Conservation (phyloP, 192 early-diverging fungal genomes). For the Chytriomyces confervae region DNA sequence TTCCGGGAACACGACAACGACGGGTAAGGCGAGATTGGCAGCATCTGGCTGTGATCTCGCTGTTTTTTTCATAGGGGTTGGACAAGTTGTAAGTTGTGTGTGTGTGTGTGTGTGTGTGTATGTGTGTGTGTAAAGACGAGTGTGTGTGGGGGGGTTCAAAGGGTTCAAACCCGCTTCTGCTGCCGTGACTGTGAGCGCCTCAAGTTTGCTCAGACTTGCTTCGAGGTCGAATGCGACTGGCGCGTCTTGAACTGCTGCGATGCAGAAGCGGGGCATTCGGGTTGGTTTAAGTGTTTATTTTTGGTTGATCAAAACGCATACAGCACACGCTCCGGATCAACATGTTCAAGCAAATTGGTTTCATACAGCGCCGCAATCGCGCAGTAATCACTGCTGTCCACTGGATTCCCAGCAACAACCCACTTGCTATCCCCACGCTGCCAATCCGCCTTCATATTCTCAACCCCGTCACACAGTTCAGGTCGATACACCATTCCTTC, state of each 20-base stretch:
- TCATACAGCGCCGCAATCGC: conserved; percentile 6
- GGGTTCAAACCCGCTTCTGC: not conserved
- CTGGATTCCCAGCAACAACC: conserved; percentile 3
- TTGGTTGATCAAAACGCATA: not conserved
- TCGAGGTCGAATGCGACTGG: conserved; percentile 4
- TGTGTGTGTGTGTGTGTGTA: too few relatives aligned
- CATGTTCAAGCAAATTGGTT: not conserved
- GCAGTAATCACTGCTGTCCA: conserved; percentile 1
- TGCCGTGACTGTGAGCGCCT: not conserved
- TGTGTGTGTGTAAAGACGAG: too few relatives aligned
- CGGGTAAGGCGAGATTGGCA: not conserved
- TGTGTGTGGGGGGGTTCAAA: too few relatives aligned
- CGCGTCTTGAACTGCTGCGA: conserved; percentile 5
- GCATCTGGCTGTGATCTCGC: not conserved
- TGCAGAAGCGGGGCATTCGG: not conserved
- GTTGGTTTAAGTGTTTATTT: too few relatives aligned
- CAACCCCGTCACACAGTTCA: not conserved
- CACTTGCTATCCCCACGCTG: not conserved
- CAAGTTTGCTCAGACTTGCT: not conserved
- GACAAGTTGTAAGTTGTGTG: not conserved
- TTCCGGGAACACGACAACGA: conserved; percentile 2
- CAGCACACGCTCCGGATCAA: not conserved
- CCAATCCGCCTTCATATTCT: not conserved
- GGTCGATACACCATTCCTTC: not conserved
- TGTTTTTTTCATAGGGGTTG: not conserved